Evolutionary conservation across 1,284 basidiomycete species (phyloP), one percentile per base, ranked within the genome.

Genomic region (Naganishia cerealis): DNA sequence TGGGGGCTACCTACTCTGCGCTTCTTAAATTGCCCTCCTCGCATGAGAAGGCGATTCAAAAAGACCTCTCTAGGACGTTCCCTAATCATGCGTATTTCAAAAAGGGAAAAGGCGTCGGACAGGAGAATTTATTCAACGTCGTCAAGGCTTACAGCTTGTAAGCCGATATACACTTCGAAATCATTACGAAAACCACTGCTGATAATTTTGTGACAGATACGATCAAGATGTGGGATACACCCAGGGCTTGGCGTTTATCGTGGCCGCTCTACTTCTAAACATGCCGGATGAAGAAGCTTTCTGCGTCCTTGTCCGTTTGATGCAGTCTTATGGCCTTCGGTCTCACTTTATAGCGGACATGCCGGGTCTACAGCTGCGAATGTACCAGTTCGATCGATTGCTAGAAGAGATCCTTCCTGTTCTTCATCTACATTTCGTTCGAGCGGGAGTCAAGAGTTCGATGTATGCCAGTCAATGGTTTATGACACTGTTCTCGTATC

Each of bases 281-380:
- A 96, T 97, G 94, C 94, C 94, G 18, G 94, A 97, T 72, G 94
- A 97, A 81, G 95, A 99, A 80, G 95, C 95, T 0, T 99, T 99
- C 78, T 94, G 89, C 73, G 87, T 98, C 5, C 85, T 99, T 18
- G 93, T 97, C n/a, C 85, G 95, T 66, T 81, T 99, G n/a, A 99
- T 99, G 95, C 86, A 96, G 72, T 90, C 92, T 8, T 99, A 99
- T 78, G 94, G 95, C 77, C 84, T 99, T 2, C 87, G 95, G 57
- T 93, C 94, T 0, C 95, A 98, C 80, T 99, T 94, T 81, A 84
- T 96, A 16, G 94, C 95, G 7, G 94, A 99, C 75, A 99, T 99
- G 95, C 95, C 95, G 0, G 94, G 93, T 69, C 80, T 99, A 4
- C 96, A 98, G 78, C 82, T 95, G 53, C 90, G 95, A 18, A 84